Evolutionary conservation across 202 grass and related monocot species (phyloP), one percentile per base, ranked within the genome.

Genomic region (Zizania palustris): DNA sequence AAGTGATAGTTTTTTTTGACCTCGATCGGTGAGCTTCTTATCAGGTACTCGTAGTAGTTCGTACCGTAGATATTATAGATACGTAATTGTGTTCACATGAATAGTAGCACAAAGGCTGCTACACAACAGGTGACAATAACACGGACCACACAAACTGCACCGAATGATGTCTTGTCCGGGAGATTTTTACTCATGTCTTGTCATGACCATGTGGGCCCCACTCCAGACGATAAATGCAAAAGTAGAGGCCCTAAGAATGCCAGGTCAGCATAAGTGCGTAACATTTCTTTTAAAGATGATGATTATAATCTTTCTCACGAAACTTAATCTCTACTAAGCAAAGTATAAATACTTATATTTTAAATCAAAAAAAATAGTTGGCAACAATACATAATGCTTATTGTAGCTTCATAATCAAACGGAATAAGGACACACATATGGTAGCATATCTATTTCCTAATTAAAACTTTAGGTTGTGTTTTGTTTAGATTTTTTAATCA

Each of bases 151-250:
- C 20, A n/a, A 1, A 3, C 6, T 37, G 43, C 48, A 44, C 22
- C 4, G 11, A 14, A 37, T 38, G 14, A 63, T n/a, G n/a, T n/a
- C 33, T 54, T 54, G 51, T 54, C 51, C n/a, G 0, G 14, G 33
- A 40, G 62, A 67, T 67, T 67, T 78, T 64, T 57, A 45, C 49
- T 20, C 15, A 42, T 43, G 63, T 65, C 7, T 36, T 11, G n/a
- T n/a, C n/a, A n/a, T n/a, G 3, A 18, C 9, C 5, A 65, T 45
- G 14, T 78, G 48, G 75, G 12, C 43, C 63, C 49, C 45, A 11
- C 15, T 55, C 3, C 11, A 11, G 39, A 36, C 34, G 50, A 67
- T 38, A 49, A 36, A 12, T 6, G 3, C 41, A 46, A 19, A 75
- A 20, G 55, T 11, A 20, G 28, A 75, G 21, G 72, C 14, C 35